Evolutionary conservation across 108 stramenopile genomes (phyloP), one percentile per base, ranked within the genome.

Genomic region (Skeletonema potamos): DNA sequence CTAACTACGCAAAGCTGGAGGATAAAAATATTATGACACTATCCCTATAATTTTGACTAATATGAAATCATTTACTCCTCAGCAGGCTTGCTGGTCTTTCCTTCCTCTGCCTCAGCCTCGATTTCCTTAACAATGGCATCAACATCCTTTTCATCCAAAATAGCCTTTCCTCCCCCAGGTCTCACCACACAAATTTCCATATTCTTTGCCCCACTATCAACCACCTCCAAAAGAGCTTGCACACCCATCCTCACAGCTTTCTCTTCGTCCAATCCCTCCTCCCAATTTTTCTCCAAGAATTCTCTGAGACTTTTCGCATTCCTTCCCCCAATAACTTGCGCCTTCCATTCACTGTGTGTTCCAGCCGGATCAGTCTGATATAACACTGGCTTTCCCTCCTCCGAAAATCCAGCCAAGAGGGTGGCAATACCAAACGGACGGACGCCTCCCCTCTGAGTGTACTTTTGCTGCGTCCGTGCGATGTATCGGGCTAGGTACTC

Each of bases 381-480:
- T 66, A 97, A 73, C 63, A 88, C 83, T 17, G 96, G 96, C 27
- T 82, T 76, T 20, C 84, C 85, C 34, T 91, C 90, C 57, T 85
- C 88, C 51, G 82, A 77, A 74, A 96, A 91, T 24, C 98, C 98
- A 3, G 92, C 91, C 7, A 96, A 55, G 33, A 96, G 82, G 33
- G 92, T 88, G 43, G 97, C 94, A 56, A 99, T 96, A 32, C 99
- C 99, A 82, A 99, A 99, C 13, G 99, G 99, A 54, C 99, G 93
- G 24, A 98, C 97, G 18, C 99, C 99, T 39, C 99, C 99, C 36
- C 97, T 94, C 81, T 99, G 99, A 29, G 99, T 99, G 88, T 99
- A 99, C 68, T 86, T 80, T 80, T 99, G 99, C 88, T 99, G 98
- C 41, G 97, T 97, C 46, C 92, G 84, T 18, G 99, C 98, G 46